These are phyloP conservation scores for Tetrapisispora phaffii DNA, from an alignment of 805 yeast species.

Conservation along the genomic window DNA sequence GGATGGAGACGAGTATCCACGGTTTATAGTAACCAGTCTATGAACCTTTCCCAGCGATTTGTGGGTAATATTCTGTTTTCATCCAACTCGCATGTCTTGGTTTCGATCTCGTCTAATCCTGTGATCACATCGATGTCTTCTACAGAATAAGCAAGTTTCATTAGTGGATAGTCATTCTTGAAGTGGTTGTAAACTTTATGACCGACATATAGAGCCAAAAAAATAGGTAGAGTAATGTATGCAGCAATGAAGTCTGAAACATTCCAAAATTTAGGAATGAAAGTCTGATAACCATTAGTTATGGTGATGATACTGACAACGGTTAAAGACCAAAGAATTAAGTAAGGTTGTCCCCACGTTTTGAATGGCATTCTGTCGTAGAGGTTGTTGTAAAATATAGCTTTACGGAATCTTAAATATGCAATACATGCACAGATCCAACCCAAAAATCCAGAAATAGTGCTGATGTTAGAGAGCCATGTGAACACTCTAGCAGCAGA, in stretches of 20 bases:
- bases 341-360: constrained; percentile 47
- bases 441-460: constrained; percentile 56
- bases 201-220: constrained; percentile 43
- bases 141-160: constrained; percentile 37
- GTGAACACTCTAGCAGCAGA: constrained; percentile 45
- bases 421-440: constrained; percentile 49
- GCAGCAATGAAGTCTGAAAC: constrained; percentile 59
- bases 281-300: constrained; percentile 67
- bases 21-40: constrained; percentile 16
- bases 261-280: constrained; percentile 41
- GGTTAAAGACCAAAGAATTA: constrained; percentile 44
- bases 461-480: constrained; percentile 57
- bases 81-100: constrained; percentile 33
- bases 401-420: constrained; percentile 56
- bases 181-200: constrained; percentile 43
- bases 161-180: constrained; percentile 9
- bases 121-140: constrained; percentile 52
- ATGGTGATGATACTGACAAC: constrained; percentile 44
- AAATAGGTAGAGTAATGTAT: constrained; percentile 45
- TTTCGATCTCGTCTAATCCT: constrained; percentile 53
- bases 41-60: constrained; percentile 12
- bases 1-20: no score
- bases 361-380: constrained; percentile 49
- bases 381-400: constrained; percentile 43
- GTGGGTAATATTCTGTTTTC: constrained; percentile 17